Evolutionary conservation across 768 basidiomycete species (phyloP).

Genomic region (Amanita rubescens): DNA sequence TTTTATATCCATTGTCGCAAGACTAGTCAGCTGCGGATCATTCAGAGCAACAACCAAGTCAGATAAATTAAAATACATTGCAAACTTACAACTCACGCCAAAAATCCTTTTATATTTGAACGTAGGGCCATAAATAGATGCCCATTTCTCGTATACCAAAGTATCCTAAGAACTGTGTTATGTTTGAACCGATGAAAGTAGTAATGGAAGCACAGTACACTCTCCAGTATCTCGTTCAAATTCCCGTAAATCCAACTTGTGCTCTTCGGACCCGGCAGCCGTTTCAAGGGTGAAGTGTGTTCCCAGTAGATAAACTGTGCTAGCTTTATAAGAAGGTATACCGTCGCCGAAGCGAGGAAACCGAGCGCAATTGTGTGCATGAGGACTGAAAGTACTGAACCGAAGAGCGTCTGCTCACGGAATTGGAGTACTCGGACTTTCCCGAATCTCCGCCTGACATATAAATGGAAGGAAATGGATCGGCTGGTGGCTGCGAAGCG

Average conservation of each 20-base stretch:
- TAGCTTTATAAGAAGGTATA: slow-evolving; percentile 26
- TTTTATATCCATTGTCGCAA: slow-evolving; percentile 54
- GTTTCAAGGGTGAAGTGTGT: slow-evolving; percentile 33
- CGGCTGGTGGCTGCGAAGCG: too few relatives aligned
- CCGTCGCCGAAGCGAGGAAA: slow-evolving; percentile 11
- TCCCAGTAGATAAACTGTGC: slow-evolving; percentile 21
- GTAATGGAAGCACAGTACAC: slow-evolving; percentile 20
- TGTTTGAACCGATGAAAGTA: background rate
- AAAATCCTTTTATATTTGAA: slow-evolving; percentile 37
- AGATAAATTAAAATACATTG: background rate
- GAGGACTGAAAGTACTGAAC: too few relatives aligned
- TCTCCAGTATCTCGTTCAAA: slow-evolving; percentile 33
- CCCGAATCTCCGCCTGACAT: too few relatives aligned
- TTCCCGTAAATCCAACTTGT: slow-evolving; percentile 42
- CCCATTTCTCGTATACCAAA: slow-evolving; percentile 39
- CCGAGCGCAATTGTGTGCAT: background rate
- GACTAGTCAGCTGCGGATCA: slow-evolving; percentile 23
- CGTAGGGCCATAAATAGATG: slow-evolving; percentile 38
- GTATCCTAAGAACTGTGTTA: slow-evolving; percentile 22
- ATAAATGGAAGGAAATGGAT: too few relatives aligned
- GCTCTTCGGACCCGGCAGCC: slow-evolving; percentile 44
- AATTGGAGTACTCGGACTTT: too few relatives aligned
- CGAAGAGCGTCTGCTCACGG: too few relatives aligned
- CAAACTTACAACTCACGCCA: slow-evolving; percentile 33
- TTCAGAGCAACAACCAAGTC: too few relatives aligned